Percentiles rank a stretch among this genome's conserved stretches.
These are phyloP conservation scores for Zanthoxylum bungeanum DNA, from an alignment of 345 rosid species.

Conservation along the genomic window DNA sequence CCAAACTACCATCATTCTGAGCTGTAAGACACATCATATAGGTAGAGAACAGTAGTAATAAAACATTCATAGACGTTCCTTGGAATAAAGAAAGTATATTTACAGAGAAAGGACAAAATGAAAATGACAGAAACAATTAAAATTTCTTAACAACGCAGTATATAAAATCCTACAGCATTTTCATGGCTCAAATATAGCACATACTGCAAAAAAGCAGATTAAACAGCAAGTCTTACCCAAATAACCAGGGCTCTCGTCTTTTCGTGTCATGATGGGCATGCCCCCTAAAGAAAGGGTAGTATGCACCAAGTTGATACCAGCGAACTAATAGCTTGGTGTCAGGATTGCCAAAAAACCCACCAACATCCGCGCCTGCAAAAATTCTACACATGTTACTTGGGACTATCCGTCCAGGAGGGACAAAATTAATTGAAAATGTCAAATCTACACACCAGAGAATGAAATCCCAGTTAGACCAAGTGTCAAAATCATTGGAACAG, in stretches of 20 bases:
- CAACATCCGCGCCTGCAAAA: constrained; percentile 88
- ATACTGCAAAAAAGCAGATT: not conserved
- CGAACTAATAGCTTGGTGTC: constrained; percentile 88
- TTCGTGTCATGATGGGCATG: constrained; percentile 99
- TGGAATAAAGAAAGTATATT: not conserved
- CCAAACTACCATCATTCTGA: not conserved
- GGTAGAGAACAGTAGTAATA: not conserved
- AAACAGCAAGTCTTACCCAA: constrained; percentile 57
- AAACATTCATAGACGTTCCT: not conserved
- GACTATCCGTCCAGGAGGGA: not conserved
- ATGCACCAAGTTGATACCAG: constrained; percentile 99
- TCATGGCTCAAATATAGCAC: not conserved
- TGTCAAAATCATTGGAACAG: constrained; percentile 91
- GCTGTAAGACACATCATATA: not conserved
- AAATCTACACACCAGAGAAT: constrained; percentile 64
- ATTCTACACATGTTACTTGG: not conserved
- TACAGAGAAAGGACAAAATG: not conserved
- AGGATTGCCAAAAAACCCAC: constrained; percentile 98
- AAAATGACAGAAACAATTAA: not conserved
- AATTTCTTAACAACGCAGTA: not conserved
- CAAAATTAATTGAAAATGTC: not conserved
- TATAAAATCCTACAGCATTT: not conserved
- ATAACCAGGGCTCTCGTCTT: constrained; percentile 98
- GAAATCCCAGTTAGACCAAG: constrained; percentile 86
- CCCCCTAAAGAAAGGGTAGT: constrained; percentile 95